Base-by-base conservation (phyloP, 148 eudicot species). In the Silene uniflora region DNA sequence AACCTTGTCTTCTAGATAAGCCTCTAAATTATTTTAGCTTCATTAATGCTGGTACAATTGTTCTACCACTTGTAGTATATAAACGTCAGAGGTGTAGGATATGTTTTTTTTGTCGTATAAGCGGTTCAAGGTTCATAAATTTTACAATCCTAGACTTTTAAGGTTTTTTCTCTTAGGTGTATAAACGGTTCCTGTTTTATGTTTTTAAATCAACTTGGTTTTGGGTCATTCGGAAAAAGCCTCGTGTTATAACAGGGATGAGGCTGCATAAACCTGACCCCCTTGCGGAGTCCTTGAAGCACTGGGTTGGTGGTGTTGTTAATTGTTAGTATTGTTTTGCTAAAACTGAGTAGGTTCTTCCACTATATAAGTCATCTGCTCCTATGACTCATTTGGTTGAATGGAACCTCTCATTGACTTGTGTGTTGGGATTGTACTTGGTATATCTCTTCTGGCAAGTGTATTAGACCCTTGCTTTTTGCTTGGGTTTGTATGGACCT, bases 1-100 rank as follows among this genome's bases (percentile, higher is more conserved):
- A 32, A 66, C 39, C 69, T 77, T 72, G 52, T 25, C 56, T 35
- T 73, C 44, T 60, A 22, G 74, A 76, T 58, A 67, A 10, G n/a
- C 19, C 18, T 32, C 14, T 24, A 32, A 49, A 7, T 56, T 58
- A 63, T 71, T 62, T 55, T 2, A 60, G 44, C 67, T 73, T 58
- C 29, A 58, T 39, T 72, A 18, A 17, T 55, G 27, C 17, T 42
- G 56, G 23, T 21, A 4, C 67, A 49, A 14, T 49, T 49, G 72
- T 46, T 5, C 29, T 46, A 22, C 18, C 56, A 19, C 18, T 44
- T 46, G 58, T 29, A 46, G 25, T 46, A 7, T 12, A 69, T 21
- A 46, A 46, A 46, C n/a, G 42, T 44, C 25, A 9, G 17, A 8
- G 25, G 54, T n/a, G 12, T 39, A 13, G 4, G 29, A n/a, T 6